A percentile compares a stretch with the other conserved stretches of the same genome.
These are phyloP conservation scores for Cymodocea nodosa DNA, from an alignment of 116 monocot species.

Conservation along the genomic window DNA sequence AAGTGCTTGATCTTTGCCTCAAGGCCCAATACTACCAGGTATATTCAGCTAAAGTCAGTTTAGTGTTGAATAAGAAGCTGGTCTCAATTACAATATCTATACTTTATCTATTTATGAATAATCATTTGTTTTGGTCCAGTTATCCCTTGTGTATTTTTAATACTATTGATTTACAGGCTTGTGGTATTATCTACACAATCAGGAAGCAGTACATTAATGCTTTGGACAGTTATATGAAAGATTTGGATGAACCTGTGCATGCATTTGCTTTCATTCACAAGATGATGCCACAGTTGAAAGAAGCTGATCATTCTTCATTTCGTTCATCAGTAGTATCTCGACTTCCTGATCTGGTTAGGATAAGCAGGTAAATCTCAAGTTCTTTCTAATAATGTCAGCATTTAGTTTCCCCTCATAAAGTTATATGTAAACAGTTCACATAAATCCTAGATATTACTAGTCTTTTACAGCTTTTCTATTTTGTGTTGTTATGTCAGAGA, in stretches of 20 bases:
- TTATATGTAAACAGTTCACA: too few relatives aligned
- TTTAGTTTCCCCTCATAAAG: too few relatives aligned
- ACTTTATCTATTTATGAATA: background rate
- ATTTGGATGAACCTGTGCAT: conserved; percentile 58
- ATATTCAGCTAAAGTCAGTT: conserved; percentile 1
- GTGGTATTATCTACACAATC: conserved; percentile 66
- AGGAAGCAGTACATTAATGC: conserved; percentile 49
- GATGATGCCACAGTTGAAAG: conserved; percentile 34
- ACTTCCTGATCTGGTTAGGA: conserved; percentile 57
- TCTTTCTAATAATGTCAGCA: too few relatives aligned
- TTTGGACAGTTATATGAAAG: conserved; percentile 90
- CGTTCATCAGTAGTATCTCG: conserved; percentile 42
- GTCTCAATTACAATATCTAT: too few relatives aligned
- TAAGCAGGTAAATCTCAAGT: conserved; percentile 58
- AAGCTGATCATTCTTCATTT: conserved; percentile 39
- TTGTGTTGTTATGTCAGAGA: conserved; percentile 33
- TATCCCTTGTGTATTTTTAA: background rate
- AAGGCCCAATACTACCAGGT: conserved; percentile 82
- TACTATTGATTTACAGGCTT: conserved; percentile 46
- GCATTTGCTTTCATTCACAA: conserved; percentile 77
- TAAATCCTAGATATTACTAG: conserved; percentile 1
- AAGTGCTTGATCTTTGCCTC: conserved; percentile 51
- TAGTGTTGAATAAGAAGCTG: background rate
- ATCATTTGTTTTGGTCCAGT: background rate
- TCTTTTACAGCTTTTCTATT: background rate